phyloP scores from a whole-genome alignment of 768 basidiomycete genomes.

The Daedalea quercina region DNA sequence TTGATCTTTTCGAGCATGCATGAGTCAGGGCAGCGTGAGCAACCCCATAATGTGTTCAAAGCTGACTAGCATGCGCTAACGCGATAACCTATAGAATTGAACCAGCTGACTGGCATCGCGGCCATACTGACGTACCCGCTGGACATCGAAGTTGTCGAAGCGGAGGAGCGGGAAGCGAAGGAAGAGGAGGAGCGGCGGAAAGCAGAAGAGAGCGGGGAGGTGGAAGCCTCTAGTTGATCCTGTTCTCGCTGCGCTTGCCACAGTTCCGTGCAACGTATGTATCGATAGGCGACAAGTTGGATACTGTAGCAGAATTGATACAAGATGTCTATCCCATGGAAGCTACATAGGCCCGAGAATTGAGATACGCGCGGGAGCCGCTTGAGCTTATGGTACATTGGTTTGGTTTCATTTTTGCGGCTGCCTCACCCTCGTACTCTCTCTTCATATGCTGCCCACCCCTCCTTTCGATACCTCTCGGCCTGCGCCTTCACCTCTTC shows the following conservation, averaged over 20 bases:
- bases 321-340: background rate
- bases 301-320: background rate
- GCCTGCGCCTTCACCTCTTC: conserved; percentile 55
- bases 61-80: background rate
- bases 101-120: conserved; percentile 90
- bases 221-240: background rate
- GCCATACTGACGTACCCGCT: conserved; percentile 95
- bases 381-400: no score
- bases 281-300: background rate
- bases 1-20: conserved; percentile 99
- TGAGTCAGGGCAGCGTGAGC: conserved; percentile 90
- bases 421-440: conserved; percentile 2
- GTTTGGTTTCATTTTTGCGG: background rate
- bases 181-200: conserved; percentile 32
- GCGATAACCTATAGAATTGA: conserved; percentile 60
- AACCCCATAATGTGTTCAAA: background rate
- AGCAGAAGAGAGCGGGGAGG: conserved; percentile 12
- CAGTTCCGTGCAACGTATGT: background rate
- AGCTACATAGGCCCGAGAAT: no score
- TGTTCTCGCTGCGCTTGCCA: background rate
- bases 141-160: conserved; percentile 92
- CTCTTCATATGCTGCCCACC: conserved; percentile 79
- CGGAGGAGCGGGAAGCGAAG: conserved; percentile 76
- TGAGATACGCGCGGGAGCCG: no score
- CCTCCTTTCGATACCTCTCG: conserved; percentile 76